These are phyloP conservation scores for Lactarius pseudohatsudake DNA, from an alignment of 768 basidiomycete species.

Conservation along the genomic window DNA sequence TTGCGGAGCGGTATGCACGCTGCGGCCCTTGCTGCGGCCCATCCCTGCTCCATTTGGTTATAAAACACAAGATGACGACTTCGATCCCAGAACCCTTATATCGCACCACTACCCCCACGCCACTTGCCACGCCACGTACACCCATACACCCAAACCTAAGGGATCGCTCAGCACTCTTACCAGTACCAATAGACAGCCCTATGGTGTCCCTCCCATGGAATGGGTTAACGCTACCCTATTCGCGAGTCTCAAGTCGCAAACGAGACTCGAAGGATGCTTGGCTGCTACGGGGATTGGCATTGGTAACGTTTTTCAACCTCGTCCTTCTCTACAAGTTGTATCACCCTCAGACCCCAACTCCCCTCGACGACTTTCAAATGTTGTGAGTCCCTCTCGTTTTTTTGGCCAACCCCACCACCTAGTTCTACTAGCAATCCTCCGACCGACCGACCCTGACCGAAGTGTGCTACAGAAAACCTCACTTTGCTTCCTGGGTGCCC, in stretches of 20 bases:
- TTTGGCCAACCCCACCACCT: neutral
- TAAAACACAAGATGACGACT: neutral
- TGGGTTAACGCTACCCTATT: neutral
- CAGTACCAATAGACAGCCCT: neutral
- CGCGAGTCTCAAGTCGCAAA: neutral
- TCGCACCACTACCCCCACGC: neutral
- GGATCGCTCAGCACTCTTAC: neutral
- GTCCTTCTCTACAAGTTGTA: conserved; percentile 8
- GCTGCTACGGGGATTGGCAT: neutral
- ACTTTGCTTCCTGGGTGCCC: conserved; percentile 9
- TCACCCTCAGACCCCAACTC: conserved; percentile 2
- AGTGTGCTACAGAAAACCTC: conserved; percentile 10
- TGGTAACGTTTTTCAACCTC: conserved; percentile 11
- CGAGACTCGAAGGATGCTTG: conserved; percentile 10
- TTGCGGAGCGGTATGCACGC: too few species aligned
- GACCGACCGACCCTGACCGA: neutral
- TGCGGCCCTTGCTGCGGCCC: too few species aligned
- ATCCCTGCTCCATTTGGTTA: neutral
- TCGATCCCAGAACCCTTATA: neutral
- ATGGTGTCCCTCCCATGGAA: conserved; percentile 1
- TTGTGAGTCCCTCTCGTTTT: conserved; percentile 4
- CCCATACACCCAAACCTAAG: neutral
- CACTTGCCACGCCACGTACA: too few species aligned
- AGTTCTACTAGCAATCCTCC: neutral
- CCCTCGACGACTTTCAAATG: conserved; percentile 26